phyloP scores from a whole-genome alignment of 2,329 filamentous ascomycete genomes.

The Colletotrichum tropicale region DNA sequence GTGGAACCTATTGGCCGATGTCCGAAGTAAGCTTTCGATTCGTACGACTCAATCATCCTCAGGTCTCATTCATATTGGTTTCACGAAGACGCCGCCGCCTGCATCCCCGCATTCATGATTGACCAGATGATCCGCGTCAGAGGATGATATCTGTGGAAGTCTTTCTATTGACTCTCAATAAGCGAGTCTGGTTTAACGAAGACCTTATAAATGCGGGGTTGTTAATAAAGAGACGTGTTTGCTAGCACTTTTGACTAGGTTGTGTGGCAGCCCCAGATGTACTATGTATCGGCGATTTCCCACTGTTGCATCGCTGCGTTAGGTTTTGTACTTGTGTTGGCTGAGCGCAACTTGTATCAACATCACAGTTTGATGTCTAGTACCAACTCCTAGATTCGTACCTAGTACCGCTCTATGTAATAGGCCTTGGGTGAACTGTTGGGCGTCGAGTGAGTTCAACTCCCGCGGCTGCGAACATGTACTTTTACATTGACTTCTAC shows the following conservation, averaged over 20 bases:
- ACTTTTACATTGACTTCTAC: not conserved
- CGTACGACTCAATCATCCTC: not conserved
- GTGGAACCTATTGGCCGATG: not conserved
- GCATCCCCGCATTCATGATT: not conserved
- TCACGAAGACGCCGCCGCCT: not conserved
- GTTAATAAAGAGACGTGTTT: too few relatives aligned
- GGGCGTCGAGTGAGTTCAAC: too few relatives aligned
- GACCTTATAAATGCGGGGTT: too few relatives aligned
- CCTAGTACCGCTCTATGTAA: not conserved
- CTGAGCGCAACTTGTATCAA: not conserved
- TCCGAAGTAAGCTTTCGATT: not conserved
- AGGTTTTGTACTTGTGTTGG: not conserved
- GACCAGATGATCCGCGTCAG: not conserved
- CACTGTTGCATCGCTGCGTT: not conserved
- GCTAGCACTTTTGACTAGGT: not conserved
- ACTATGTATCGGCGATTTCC: not conserved
- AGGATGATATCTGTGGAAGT: not conserved
- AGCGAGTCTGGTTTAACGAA: not conserved
- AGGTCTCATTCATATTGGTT: not conserved
- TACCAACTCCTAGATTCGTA: not conserved
- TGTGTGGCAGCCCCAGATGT: not conserved
- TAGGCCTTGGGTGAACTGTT: too few relatives aligned
- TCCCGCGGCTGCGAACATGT: not conserved
- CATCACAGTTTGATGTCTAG: not conserved
- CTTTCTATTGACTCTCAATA: not conserved